Percentiles rank a stretch among this genome's conserved stretches.
phyloP scores from a whole-genome alignment of 768 basidiomycete genomes.

The Termitomyces sp. region DNA sequence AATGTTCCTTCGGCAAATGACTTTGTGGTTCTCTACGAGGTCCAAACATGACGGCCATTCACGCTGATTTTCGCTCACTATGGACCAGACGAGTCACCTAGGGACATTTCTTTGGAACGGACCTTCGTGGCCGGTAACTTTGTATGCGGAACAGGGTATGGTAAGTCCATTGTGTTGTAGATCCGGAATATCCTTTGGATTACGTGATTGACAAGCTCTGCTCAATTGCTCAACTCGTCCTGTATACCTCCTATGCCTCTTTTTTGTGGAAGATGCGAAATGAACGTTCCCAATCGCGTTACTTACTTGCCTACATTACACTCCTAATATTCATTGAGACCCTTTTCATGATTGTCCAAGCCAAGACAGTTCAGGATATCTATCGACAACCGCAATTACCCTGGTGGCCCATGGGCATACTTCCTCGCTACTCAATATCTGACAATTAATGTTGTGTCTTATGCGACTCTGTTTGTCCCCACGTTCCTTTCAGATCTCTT shows the following conservation, averaged over 20 bases:
- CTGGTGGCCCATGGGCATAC: constrained; percentile 38
- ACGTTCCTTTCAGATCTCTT: constrained; percentile 34
- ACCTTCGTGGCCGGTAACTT: not conserved
- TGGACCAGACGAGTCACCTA: not conserved
- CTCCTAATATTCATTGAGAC: not conserved
- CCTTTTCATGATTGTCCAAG: not conserved
- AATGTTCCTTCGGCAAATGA: not conserved
- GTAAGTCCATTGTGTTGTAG: not conserved
- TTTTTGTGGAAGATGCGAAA: not conserved
- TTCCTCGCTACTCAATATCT: constrained; percentile 36
- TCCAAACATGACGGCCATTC: not conserved
- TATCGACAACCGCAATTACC: constrained; percentile 38
- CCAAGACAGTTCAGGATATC: constrained; percentile 25
- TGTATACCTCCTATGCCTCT: not conserved
- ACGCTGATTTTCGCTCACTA: not conserved
- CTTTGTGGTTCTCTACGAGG: not conserved
- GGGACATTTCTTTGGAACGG: not conserved
- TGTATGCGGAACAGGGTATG: not conserved
- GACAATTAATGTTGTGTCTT: constrained; percentile 37
- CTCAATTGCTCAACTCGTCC: not conserved
- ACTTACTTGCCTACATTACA: not conserved
- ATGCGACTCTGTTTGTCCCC: constrained; percentile 34
- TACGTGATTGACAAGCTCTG: not conserved
- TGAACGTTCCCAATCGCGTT: not conserved
- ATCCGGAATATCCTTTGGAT: not conserved